phyloP scores from a whole-genome alignment of 306 rosid genomes.

The Cajanus cajan region DNA sequence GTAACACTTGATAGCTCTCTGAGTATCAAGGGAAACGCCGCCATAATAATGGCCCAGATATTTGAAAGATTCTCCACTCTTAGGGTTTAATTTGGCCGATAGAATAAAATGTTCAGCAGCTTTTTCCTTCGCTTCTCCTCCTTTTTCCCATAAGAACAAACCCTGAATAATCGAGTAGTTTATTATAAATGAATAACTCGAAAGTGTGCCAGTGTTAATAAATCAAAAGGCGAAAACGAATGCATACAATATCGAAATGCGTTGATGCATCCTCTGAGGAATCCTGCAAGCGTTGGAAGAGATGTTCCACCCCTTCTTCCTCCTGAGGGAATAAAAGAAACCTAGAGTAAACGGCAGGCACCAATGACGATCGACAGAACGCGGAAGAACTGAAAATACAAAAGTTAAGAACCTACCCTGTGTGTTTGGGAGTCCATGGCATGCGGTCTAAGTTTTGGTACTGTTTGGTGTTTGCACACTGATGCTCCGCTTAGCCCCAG shows the following conservation, averaged over 20 bases:
- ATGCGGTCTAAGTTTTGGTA: too few relatives aligned
- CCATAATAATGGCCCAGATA: slow-evolving; percentile 68
- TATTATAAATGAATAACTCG: background rate
- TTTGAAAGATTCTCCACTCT: slow-evolving; percentile 66
- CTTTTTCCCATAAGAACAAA: slow-evolving; percentile 60
- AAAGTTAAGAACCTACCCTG: background rate
- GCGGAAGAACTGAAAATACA: background rate
- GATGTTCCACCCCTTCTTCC: slow-evolving; percentile 33
- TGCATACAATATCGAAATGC: slow-evolving; percentile 33
- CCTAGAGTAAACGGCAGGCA: background rate
- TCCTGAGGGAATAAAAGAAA: slow-evolving; percentile 1
- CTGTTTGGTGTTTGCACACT: background rate
- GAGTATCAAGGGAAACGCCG: slow-evolving; percentile 39
- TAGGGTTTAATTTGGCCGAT: slow-evolving; percentile 76
- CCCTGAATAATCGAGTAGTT: slow-evolving; percentile 44
- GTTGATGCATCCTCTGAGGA: slow-evolving; percentile 33
- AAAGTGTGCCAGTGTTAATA: background rate
- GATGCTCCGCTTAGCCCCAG: background rate
- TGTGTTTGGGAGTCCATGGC: slow-evolving; percentile 7
- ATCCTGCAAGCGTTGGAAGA: slow-evolving; percentile 35
- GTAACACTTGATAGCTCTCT: slow-evolving; percentile 79
- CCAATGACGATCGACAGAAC: background rate
- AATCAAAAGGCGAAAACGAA: background rate
- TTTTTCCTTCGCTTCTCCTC: slow-evolving; percentile 40
- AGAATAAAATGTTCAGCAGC: slow-evolving; percentile 68